Evolutionary conservation across 179 eudicot genomes (phyloP), one percentile per base, ranked within the genome.

Genomic region (Silene noctiflora): DNA sequence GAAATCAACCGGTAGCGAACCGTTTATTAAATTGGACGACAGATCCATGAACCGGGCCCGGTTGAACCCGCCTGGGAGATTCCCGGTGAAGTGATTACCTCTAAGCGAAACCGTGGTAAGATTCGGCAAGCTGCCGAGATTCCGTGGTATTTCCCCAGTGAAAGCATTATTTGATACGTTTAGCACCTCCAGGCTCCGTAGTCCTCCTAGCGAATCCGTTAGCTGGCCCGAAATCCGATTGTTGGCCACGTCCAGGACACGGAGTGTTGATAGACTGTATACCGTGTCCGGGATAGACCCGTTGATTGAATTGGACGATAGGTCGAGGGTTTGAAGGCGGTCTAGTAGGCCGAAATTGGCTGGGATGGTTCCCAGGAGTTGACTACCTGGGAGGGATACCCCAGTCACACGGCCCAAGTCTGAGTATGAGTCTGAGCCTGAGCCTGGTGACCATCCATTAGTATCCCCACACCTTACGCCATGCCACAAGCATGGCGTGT

Each of bases 401-500:
- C 74, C 74, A 44, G 78, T 79, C 51, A 90, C 98, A 4, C 91
- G 84, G 16, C 79, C 70, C 0, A 82, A 72, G 21, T 78, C 68
- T 14, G 27, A 1, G 33, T 27, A 6, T 24, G 62, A 31, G 62
- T 27, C 9, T 12, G 56, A 42, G 62, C 20, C 44, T 12, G 56
- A 68, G 62, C 20, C 44, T 3, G 19, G 29, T 39, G 33, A 11
- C 69, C 53, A 33, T 69, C 4, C 9, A 55, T 0, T 14, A 13
- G 56, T 20, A 8, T 31, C 6, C 3, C 21, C 44, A 59, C 98
- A 94, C 1, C 78, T 8, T 20, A 94, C 85, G 8, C 98, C 98
- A 1, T 60, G 80, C 98, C 98, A 94, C 24, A 82, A 83, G 69
- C 98, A 94, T 21, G 98, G 98, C 3, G 88, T 88, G 21, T 79